A percentile compares a stretch with the other conserved stretches of the same genome.
Conservation (phyloP, 345 rosid genomes). For the Luvunga scandens region DNA sequence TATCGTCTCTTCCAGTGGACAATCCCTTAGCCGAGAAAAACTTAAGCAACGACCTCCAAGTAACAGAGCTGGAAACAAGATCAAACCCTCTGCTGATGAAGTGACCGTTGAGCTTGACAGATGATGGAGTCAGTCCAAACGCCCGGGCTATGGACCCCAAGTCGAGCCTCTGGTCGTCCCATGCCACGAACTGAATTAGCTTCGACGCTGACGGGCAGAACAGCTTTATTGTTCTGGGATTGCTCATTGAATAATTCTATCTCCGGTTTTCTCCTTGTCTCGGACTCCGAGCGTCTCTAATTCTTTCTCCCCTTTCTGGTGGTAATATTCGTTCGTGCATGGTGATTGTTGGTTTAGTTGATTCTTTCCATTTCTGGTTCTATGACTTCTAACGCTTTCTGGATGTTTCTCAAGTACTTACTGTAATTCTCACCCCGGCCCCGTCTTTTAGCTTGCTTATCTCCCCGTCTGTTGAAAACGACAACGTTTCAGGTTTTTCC, state of each 20-base stretch:
- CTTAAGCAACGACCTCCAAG: slow-evolving; percentile 71
- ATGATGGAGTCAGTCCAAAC: slow-evolving; percentile 69
- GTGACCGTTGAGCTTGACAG: slow-evolving; percentile 82
- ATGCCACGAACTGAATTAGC: slow-evolving; percentile 34
- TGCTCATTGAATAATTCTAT: slow-evolving; percentile 23
- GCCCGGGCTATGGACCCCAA: slow-evolving; percentile 57
- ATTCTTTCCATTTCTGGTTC: too few relatives aligned
- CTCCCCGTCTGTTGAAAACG: too few relatives aligned
- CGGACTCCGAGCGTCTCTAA: neutral
- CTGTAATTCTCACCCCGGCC: too few relatives aligned
- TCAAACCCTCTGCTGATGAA: slow-evolving; percentile 74
- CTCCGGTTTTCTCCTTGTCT: neutral
- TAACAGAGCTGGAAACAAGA: slow-evolving; percentile 61
- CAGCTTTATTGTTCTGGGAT: slow-evolving; percentile 48
- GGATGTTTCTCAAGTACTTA: too few relatives aligned
- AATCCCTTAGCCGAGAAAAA: slow-evolving; percentile 80
- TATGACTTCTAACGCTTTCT: too few relatives aligned
- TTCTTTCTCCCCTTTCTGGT: neutral
- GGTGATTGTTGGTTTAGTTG: too few relatives aligned
- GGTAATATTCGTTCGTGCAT: too few relatives aligned
- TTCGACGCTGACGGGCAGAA: slow-evolving; percentile 56
- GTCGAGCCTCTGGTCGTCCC: slow-evolving; percentile 66
- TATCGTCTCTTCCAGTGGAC: slow-evolving; percentile 55
- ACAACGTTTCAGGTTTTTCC: too few relatives aligned
- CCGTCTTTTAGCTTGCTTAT: too few relatives aligned